phyloP scores from a whole-genome alignment of 805 yeast genomes.

The Pichia deserticola region DNA sequence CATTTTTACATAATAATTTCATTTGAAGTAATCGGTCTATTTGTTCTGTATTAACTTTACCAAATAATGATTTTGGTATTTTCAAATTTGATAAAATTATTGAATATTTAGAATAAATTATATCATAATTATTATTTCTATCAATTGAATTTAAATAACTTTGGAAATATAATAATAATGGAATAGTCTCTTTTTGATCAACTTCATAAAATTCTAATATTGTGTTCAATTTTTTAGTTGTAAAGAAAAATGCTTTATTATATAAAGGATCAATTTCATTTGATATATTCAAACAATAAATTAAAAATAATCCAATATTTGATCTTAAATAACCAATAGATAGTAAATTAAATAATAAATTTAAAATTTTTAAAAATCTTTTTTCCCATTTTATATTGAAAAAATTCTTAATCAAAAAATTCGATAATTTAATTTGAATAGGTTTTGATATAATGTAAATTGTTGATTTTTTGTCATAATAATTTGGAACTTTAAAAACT shows the following conservation, averaged over 20 bases:
- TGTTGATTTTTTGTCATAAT: slow-evolving; percentile 14
- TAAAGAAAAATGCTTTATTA: slow-evolving; percentile 16
- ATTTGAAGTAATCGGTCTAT: slow-evolving; percentile 9
- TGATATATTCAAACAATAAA: slow-evolving; percentile 12
- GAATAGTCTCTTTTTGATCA: not conserved
- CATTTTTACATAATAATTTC: not conserved
- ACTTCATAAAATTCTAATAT: slow-evolving; percentile 3
- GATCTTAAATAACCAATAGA: slow-evolving; percentile 23
- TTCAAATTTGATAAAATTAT: not conserved
- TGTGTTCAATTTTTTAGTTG: slow-evolving; percentile 1
- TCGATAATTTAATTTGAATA: slow-evolving; percentile 16
- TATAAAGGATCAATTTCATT: slow-evolving; percentile 16
- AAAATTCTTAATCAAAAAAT: slow-evolving; percentile 17
- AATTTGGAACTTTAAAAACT: slow-evolving; percentile 17
- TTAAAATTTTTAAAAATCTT: slow-evolving; percentile 15
- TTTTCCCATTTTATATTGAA: slow-evolving; percentile 17
- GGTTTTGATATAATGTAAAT: slow-evolving; percentile 6
- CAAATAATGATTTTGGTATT: slow-evolving; percentile 10
- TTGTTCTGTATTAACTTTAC: slow-evolving; percentile 6
- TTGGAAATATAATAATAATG: slow-evolving; percentile 4
- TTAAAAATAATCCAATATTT: slow-evolving; percentile 15
- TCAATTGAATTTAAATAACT: slow-evolving; percentile 1
- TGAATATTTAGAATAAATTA: not conserved
- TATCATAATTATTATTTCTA: slow-evolving; percentile 12
- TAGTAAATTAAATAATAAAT: slow-evolving; percentile 20